phyloP scores from a whole-genome alignment of 176 grass and related monocot genomes.

The Cenchrus americanus region DNA sequence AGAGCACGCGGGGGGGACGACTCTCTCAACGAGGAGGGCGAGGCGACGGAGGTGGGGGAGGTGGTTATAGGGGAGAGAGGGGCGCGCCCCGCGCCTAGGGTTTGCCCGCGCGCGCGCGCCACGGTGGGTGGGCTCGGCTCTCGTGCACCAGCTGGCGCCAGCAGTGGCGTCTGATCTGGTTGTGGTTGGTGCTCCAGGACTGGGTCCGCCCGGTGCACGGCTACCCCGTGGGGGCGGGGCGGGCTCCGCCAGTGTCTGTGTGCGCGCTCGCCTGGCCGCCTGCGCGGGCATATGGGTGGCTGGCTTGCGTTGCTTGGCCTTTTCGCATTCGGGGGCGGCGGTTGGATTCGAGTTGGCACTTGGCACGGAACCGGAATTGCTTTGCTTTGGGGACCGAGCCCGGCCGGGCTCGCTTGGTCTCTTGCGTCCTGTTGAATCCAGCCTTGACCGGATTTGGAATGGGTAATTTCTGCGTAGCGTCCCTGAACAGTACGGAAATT shows the following conservation, averaged over 20 bases:
- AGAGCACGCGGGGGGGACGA: constrained; percentile 49
- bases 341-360: constrained; percentile 19
- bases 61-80: constrained; percentile 7
- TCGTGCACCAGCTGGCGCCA: constrained; percentile 37
- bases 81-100: constrained; percentile 24
- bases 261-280: background rate
- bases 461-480: background rate
- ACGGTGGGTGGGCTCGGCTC: constrained; percentile 21
- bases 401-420: background rate
- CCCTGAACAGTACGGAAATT: background rate
- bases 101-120: background rate
- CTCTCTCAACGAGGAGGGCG: constrained; percentile 50
- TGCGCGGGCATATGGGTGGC: too few relatives aligned
- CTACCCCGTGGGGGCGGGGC: background rate
- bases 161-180: background rate
- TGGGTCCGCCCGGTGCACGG: background rate
- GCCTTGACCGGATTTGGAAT: background rate
- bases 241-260: background rate
- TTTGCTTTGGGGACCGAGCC: background rate
- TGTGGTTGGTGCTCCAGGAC: constrained; percentile 14
- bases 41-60: background rate
- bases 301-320: background rate
- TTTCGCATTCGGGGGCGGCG: background rate
- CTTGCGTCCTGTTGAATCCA: constrained; percentile 2
- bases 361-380: background rate